Base-by-base conservation (phyloP, 2,329 filamentous ascomycete genomes). In the Dichotomopilus funicola region DNA sequence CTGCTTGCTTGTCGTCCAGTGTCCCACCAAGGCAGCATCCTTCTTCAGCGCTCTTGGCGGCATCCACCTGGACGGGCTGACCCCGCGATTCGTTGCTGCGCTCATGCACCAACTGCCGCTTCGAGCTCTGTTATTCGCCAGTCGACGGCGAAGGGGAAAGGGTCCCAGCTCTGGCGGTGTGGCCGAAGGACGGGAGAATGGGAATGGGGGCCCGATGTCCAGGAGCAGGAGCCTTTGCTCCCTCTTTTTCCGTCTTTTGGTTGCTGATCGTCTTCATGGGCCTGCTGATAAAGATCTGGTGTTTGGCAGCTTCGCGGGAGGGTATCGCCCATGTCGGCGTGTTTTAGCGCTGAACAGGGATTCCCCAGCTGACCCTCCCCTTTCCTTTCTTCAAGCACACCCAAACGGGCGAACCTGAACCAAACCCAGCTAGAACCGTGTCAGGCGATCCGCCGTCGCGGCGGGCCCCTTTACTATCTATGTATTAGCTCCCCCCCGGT, bases 11-110 rank as follows among this genome's bases (percentile, higher is more conserved):
- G 19, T 27, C 19, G 19, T 27, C 19, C 19, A 27, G 13, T 11
- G 27, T 50, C 42, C 36, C 40, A 19, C 27, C 41, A 50, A 52
- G 50, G 53, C 53, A 57, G 40, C 42, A 44, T 56, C 48, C 49
- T n/a, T 57, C 49, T 13, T 34, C 51, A 37, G 33, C 51, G 33
- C 38, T 12, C 59, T 61, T 59, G 59, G 59, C 59, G 27, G 45
- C 51, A 11, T 54, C 53, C 57, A 52, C 55, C 37, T 40, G 31
- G 46, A 58, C 57, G 48, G 53, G 35, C 34, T 34, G 49, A 59
- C 55, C 57, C 59, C 57, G 53, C 59, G 55, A 61, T 61, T 60
- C 53, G 57, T 50, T 40, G 53, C 51, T 34, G 44, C 19, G 33
- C 31, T 13, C 11, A 35, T 31, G 50, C 55, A 42, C 43, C 55